Evolutionary conservation across 345 rosid genomes (phyloP).

Genomic region (Populus nigra): DNA sequence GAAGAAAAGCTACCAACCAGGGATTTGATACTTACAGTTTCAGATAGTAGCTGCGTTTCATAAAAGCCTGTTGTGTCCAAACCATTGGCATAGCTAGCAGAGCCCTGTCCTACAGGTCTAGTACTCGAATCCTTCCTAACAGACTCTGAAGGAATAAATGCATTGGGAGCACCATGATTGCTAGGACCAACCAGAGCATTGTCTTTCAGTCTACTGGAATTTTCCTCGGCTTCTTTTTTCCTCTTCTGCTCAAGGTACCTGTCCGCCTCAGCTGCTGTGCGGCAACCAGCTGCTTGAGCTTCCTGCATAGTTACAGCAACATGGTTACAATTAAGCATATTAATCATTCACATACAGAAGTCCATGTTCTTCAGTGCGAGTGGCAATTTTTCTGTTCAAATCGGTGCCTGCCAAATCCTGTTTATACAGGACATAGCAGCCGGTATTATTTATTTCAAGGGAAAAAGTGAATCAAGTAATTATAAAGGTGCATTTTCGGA

Average conservation of each 20-base stretch:
- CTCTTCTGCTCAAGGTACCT: constrained; percentile 58
- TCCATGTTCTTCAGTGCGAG: background rate
- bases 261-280: constrained; percentile 79
- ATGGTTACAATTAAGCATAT: background rate
- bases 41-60: constrained; percentile 72
- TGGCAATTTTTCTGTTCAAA: background rate
- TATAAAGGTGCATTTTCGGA: background rate
- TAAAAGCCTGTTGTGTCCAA: constrained; percentile 52
- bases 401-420: background rate
- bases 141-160: constrained; percentile 42
- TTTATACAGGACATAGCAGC: background rate
- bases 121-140: constrained; percentile 36
- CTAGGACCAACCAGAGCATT: constrained; percentile 49
- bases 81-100: constrained; percentile 60
- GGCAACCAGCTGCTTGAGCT: constrained; percentile 88
- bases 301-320: constrained; percentile 50
- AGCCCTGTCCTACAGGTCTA: constrained; percentile 52
- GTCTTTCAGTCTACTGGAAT: constrained; percentile 64
- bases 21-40: constrained; percentile 51
- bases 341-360: background rate
- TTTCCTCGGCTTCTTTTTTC: constrained; percentile 79
- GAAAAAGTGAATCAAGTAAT: background rate
- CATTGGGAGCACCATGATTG: constrained; percentile 40
- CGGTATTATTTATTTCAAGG: background rate
- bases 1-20: background rate